Conservation (phyloP, 805 yeast species). For the Candida michaelii region DNA sequence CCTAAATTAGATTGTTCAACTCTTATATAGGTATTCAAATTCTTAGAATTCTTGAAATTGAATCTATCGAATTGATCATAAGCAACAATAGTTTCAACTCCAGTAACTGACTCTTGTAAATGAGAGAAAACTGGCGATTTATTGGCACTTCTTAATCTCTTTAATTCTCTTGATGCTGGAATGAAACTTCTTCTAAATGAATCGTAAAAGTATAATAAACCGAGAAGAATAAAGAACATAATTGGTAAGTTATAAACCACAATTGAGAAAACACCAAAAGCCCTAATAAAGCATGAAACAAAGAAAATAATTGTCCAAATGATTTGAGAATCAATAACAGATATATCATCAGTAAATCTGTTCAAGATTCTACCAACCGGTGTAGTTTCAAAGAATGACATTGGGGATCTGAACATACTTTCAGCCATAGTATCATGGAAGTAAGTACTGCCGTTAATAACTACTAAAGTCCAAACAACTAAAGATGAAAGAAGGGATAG, state of each 20-base stretch:
- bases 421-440: slow-evolving; percentile 40
- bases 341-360: slow-evolving; percentile 39
- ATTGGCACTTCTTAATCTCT: slow-evolving; percentile 29
- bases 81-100: slow-evolving; percentile 37
- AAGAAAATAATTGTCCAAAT: slow-evolving; percentile 31
- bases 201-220: slow-evolving; percentile 30
- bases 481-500: slow-evolving; percentile 27
- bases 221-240: slow-evolving; percentile 28
- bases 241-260: slow-evolving; percentile 32
- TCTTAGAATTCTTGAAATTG: slow-evolving; percentile 21
- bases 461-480: slow-evolving; percentile 31
- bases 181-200: slow-evolving; percentile 30
- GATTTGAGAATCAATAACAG: slow-evolving; percentile 30
- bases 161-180: slow-evolving; percentile 36
- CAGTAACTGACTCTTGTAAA: slow-evolving; percentile 37
- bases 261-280: slow-evolving; percentile 28
- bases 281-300: slow-evolving; percentile 22
- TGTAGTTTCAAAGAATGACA: slow-evolving; percentile 43
- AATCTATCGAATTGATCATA: slow-evolving; percentile 31
- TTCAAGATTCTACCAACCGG: slow-evolving; percentile 42
- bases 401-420: slow-evolving; percentile 37
- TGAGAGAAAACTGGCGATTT: slow-evolving; percentile 36
- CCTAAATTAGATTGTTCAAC: slow-evolving; percentile 23
- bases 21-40: slow-evolving; percentile 25
- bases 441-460: slow-evolving; percentile 29